phyloP scores from a whole-genome alignment of 192 early-diverging fungal species.

The Rhizoclosmatium globosum region DNA sequence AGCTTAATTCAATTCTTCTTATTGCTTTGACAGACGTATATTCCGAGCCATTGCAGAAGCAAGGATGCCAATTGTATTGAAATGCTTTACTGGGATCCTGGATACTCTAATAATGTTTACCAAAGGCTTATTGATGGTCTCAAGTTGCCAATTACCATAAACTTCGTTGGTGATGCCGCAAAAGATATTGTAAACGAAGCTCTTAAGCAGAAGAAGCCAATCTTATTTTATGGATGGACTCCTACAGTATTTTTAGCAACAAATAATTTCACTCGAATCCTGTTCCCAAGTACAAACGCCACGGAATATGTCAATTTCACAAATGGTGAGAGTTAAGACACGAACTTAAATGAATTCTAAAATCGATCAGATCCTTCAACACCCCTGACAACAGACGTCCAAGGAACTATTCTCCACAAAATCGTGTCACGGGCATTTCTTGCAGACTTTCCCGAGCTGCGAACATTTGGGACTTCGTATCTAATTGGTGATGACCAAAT shows the following conservation, averaged over 20 bases:
- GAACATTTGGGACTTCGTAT: too few species aligned
- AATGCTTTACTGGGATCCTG: too few species aligned
- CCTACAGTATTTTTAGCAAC: conserved; percentile 23
- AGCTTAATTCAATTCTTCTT: too few species aligned
- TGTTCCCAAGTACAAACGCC: conserved; percentile 15
- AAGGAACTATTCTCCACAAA: too few species aligned
- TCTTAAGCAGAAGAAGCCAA: not conserved
- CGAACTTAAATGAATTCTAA: not conserved
- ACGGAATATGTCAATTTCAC: conserved; percentile 14
- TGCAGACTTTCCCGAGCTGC: too few species aligned
- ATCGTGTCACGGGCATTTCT: too few species aligned
- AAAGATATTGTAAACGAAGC: not conserved
- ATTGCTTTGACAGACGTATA: too few species aligned
- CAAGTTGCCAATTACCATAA: conserved; percentile 10
- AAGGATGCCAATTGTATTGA: too few species aligned
- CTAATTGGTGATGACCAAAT: too few species aligned
- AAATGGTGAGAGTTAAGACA: not conserved
- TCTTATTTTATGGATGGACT: conserved; percentile 33
- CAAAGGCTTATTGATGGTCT: conserved; percentile 11
- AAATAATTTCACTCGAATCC: conserved; percentile 16
- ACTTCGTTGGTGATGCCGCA: not conserved
- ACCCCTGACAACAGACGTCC: not conserved
- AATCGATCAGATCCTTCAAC: not conserved
- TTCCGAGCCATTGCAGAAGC: too few species aligned
- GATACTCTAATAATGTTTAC: not conserved